phyloP scores from a whole-genome alignment of 1,284 basidiomycete species.

The Irpex lacteus region DNA sequence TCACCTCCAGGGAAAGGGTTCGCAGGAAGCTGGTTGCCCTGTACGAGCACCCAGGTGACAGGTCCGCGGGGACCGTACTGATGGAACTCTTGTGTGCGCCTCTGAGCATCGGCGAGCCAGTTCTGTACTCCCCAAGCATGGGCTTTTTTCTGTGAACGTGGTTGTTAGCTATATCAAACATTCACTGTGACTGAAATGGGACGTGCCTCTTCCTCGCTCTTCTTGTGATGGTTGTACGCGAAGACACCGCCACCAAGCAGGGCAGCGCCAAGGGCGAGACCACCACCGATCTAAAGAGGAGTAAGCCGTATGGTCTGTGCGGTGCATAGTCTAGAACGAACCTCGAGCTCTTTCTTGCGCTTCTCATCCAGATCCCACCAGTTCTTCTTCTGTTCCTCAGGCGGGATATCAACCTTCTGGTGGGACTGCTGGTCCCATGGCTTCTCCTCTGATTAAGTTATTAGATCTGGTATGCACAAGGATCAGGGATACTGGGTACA shows the following conservation, averaged over 20 bases:
- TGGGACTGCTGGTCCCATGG: constrained; percentile 25
- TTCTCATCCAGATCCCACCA: constrained; percentile 56
- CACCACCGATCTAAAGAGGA: constrained; percentile 55
- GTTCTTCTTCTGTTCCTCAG: constrained; percentile 50
- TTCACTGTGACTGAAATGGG: too few species aligned
- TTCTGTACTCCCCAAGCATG: constrained; percentile 46
- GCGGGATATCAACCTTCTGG: constrained; percentile 36
- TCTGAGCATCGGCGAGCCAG: constrained; percentile 59
- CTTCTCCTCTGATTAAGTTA: constrained; percentile 14
- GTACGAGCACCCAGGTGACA: constrained; percentile 58
- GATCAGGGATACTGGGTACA: neutral
- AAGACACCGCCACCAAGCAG: constrained; percentile 48
- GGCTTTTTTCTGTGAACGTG: constrained; percentile 41
- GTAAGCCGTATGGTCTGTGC: neutral
- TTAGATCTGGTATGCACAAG: neutral
- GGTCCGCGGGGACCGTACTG: constrained; percentile 44
- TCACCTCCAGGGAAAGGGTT: constrained; percentile 56
- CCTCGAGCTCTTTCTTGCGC: constrained; percentile 59
- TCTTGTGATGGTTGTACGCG: constrained; percentile 55
- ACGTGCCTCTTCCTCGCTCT: constrained; percentile 55
- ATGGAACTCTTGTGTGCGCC: constrained; percentile 48
- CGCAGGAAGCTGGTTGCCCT: constrained; percentile 56
- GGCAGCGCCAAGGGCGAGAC: constrained; percentile 51
- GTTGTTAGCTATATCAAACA: neutral
- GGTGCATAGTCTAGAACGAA: constrained; percentile 24